Evolutionary conservation across 1,284 basidiomycete species (phyloP).

Genomic region (Gomphus sp.): DNA sequence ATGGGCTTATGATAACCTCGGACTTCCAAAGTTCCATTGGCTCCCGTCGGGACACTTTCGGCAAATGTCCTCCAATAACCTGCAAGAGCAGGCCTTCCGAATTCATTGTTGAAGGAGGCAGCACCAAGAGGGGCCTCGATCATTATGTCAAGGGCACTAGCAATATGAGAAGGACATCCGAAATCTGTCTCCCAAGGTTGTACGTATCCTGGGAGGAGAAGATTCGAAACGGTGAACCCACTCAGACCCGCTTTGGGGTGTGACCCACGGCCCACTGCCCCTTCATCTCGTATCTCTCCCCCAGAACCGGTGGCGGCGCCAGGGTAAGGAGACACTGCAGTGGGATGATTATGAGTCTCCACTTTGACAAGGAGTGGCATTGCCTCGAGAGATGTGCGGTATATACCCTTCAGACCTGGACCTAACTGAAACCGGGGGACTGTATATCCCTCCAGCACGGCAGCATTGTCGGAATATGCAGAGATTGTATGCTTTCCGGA

Average conservation of each 20-base stretch:
- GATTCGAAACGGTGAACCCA: slow-evolving; percentile 94
- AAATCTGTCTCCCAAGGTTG: slow-evolving; percentile 93
- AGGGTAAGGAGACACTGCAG: slow-evolving; percentile 95
- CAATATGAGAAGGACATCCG: slow-evolving; percentile 86
- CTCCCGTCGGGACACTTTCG: slow-evolving; percentile 51
- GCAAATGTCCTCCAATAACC: slow-evolving; percentile 89
- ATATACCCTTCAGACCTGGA: slow-evolving; percentile 35
- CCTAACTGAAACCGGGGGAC: slow-evolving; percentile 62
- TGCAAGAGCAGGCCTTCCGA: slow-evolving; percentile 81
- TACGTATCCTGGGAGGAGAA: slow-evolving; percentile 79
- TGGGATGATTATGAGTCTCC: slow-evolving; percentile 99
- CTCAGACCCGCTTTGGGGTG: slow-evolving; percentile 94
- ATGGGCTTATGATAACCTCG: slow-evolving; percentile 99
- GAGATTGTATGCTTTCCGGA: slow-evolving; percentile 78
- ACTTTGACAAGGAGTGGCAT: slow-evolving; percentile 95
- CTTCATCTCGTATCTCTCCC: slow-evolving; percentile 97
- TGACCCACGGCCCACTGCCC: slow-evolving; percentile 90
- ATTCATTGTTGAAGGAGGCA: slow-evolving; percentile 98
- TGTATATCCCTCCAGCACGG: slow-evolving; percentile 79
- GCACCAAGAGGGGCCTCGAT: slow-evolving; percentile 92
- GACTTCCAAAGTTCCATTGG: slow-evolving; percentile 47
- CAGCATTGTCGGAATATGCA: slow-evolving; percentile 98
- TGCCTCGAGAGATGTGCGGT: slow-evolving; percentile 54
- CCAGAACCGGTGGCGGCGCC: slow-evolving; percentile 97
- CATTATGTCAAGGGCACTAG: slow-evolving; percentile 95